Percentiles rank a stretch among this genome's conserved stretches.
phyloP scores from a whole-genome alignment of 108 stramenopile genomes.

The Nannochloropsis gaditana region DNA sequence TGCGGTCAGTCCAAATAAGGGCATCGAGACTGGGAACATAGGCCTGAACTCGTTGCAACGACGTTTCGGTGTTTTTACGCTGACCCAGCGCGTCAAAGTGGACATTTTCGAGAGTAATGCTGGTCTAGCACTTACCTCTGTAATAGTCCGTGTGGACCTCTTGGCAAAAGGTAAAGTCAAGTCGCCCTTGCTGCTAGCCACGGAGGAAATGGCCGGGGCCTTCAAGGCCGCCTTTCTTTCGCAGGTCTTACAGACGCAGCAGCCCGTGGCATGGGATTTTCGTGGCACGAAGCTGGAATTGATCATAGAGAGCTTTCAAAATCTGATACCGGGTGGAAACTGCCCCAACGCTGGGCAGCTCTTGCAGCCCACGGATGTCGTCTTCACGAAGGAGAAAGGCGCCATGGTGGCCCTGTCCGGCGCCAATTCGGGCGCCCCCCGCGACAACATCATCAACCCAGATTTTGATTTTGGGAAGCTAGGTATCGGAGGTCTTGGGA shows the following conservation, averaged over 20 bases:
- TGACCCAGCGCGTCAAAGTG: slow-evolving; percentile 2
- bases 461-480: slow-evolving; percentile 96
- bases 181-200: not conserved
- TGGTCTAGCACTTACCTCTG: not conserved
- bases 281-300: slow-evolving; percentile 40
- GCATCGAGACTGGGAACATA: not conserved
- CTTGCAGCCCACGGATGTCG: not conserved
- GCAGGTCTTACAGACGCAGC: slow-evolving; percentile 39
- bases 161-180: not conserved
- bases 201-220: slow-evolving; percentile 29
- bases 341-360: not conserved
- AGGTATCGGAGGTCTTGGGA: slow-evolving; percentile 93
- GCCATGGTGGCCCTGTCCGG: not conserved
- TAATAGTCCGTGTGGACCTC: not conserved
- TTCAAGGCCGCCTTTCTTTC: slow-evolving; percentile 39
- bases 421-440: not conserved
- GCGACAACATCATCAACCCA: slow-evolving; percentile 62
- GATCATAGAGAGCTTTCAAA: slow-evolving; percentile 24
- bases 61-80: slow-evolving; percentile 3
- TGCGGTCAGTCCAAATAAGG: not conserved
- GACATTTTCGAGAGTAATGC: slow-evolving; percentile 15
- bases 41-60: slow-evolving; percentile 3
- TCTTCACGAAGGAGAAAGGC: not conserved
- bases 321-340: not conserved
- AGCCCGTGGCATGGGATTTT: slow-evolving; percentile 41